These are phyloP conservation scores for Paralagenidium karlingii DNA, from an alignment of 352 stramenopile genomes.

Conservation along the genomic window DNA sequence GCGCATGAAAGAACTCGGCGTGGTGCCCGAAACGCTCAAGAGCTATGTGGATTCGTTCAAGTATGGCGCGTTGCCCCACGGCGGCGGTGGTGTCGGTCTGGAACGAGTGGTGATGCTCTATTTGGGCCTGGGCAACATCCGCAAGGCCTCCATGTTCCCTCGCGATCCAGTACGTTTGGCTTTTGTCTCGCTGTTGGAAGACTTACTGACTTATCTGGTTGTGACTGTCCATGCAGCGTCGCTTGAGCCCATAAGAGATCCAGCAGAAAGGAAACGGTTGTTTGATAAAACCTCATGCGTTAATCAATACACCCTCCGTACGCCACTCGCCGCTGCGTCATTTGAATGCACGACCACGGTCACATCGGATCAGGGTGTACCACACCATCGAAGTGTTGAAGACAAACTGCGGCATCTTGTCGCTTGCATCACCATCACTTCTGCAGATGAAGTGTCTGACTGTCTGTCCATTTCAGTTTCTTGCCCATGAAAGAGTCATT, in stretches of 20 bases:
- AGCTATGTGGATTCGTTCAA: conserved; percentile 98
- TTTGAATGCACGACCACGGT: no score
- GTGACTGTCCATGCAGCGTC: conserved; percentile 14
- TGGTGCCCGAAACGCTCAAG: conserved; percentile 86
- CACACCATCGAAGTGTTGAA: no score
- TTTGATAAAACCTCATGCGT: no score
- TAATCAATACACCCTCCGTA: no score
- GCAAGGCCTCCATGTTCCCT: conserved; percentile 98
- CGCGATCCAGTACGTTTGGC: conserved; percentile 81
- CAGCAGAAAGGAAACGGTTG: no score
- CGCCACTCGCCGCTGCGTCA: no score
- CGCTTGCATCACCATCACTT: no score
- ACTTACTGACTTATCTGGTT: conserved; percentile 2
- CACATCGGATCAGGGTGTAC: no score
- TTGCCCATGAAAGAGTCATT: no score
- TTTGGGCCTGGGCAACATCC: conserved; percentile 97
- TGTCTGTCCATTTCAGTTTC: no score
- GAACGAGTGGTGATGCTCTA: conserved; percentile 99
- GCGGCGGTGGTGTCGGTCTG: conserved; percentile 96
- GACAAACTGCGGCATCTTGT: no score
- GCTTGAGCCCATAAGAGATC: conserved; percentile 60
- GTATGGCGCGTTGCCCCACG: conserved; percentile 96
- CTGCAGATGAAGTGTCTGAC: no score
- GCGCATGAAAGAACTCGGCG: conserved; percentile 74
- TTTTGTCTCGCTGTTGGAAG: neutral